Conservation (phyloP, 345 rosid species). For the Eutrema yunnanense region DNA sequence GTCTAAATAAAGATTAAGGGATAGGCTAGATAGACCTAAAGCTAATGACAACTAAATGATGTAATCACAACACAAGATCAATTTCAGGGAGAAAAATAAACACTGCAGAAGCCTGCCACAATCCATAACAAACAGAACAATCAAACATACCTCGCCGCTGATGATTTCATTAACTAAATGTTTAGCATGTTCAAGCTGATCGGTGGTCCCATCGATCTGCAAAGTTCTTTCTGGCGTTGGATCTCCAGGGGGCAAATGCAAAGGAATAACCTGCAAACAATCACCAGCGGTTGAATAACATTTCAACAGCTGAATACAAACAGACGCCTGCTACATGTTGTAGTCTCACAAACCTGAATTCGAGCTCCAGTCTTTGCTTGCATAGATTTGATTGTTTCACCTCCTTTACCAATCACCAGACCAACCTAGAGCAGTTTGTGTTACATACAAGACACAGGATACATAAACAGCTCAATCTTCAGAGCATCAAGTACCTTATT, state of each 20-base stretch:
- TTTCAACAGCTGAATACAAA: neutral
- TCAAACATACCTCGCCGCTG: constrained; percentile 83
- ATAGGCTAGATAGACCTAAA: constrained; percentile 1
- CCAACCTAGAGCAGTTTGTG: constrained; percentile 68
- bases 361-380: constrained; percentile 93
- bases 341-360: constrained; percentile 61
- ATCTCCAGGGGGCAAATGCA: constrained; percentile 98
- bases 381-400: constrained; percentile 95
- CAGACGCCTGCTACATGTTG: neutral
- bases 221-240: constrained; percentile 65
- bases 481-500: constrained; percentile 58
- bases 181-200: constrained; percentile 88
- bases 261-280: constrained; percentile 70
- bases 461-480: constrained; percentile 2
- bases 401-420: constrained; percentile 98
- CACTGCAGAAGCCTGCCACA: constrained; percentile 24
- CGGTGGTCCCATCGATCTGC: constrained; percentile 87
- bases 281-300: neutral
- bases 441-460: constrained; percentile 20
- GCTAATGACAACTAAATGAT: neutral
- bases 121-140: constrained; percentile 25
- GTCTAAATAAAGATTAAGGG: neutral
- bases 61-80: constrained; percentile 12
- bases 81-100: constrained; percentile 2
- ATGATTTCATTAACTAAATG: constrained; percentile 85